These are phyloP conservation scores for Ajuga chamaepitys DNA, from an alignment of 257 asterid species.

Conservation along the genomic window DNA sequence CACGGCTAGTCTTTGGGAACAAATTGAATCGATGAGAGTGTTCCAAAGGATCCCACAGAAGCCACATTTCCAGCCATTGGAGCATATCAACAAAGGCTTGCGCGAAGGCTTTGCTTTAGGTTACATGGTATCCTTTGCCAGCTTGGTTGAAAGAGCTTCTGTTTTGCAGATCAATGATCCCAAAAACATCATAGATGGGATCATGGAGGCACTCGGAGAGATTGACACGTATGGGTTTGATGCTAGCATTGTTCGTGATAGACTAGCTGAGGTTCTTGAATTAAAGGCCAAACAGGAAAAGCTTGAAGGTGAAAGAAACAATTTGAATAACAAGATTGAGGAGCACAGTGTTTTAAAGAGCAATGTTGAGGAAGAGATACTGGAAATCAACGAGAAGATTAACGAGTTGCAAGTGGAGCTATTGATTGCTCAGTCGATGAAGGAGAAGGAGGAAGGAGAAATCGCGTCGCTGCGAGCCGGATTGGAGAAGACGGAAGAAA, in stretches of 20 bases:
- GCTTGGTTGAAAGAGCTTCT: conserved; percentile 41
- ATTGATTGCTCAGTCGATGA: conserved; percentile 14
- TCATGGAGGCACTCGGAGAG: conserved; percentile 45
- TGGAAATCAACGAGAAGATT: conserved; percentile 32
- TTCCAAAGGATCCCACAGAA: conserved; percentile 61
- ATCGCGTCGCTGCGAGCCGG: conserved; percentile 28
- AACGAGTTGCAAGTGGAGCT: conserved; percentile 38
- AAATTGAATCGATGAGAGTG: conserved; percentile 55
- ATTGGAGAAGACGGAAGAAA: conserved; percentile 21
- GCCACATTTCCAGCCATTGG: conserved; percentile 68
- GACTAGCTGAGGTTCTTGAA: conserved; percentile 22
- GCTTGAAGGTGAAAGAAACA: conserved; percentile 18
- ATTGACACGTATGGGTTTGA: conserved; percentile 70
- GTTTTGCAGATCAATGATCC: conserved; percentile 40
- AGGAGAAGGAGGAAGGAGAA: conserved; percentile 31
- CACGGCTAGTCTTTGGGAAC: conserved; percentile 37
- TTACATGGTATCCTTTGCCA: conserved; percentile 52
- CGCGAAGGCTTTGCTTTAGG: conserved; percentile 84
- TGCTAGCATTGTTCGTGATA: conserved; percentile 30
- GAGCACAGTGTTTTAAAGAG: conserved; percentile 18
- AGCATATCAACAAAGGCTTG: conserved; percentile 34
- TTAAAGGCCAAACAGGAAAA: conserved; percentile 29
- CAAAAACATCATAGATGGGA: conserved; percentile 32
- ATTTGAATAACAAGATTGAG: conserved; percentile 19
- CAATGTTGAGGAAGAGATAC: conserved; percentile 32